phyloP scores from a whole-genome alignment of 2,329 filamentous ascomycete genomes.

The Cladobotryum mycophilum region DNA sequence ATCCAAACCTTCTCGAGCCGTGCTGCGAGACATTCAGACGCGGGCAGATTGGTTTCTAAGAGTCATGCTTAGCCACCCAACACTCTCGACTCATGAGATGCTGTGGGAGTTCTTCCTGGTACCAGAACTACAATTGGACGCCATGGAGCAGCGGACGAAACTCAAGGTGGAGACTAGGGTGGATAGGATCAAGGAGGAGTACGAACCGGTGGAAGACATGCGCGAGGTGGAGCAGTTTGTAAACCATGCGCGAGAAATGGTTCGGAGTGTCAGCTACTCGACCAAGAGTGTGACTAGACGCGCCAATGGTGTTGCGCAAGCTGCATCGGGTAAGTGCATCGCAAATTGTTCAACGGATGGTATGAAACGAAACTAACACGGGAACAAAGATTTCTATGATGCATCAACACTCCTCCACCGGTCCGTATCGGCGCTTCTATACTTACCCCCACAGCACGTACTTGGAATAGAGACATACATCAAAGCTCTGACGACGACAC shows the following conservation, averaged over 20 bases:
- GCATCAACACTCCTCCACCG: conserved; percentile 51
- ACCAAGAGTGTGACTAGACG: conserved; percentile 77
- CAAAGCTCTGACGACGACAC: conserved; percentile 55
- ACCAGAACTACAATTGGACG: conserved; percentile 81
- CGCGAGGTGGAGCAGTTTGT: conserved; percentile 91
- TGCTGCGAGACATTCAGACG: conserved; percentile 81
- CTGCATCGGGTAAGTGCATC: conserved; percentile 46
- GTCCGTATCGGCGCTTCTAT: conserved; percentile 50
- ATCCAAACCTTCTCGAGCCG: conserved; percentile 79
- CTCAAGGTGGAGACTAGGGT: conserved; percentile 77
- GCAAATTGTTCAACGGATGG: no score
- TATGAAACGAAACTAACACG: neutral
- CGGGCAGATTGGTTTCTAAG: conserved; percentile 83
- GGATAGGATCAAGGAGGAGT: conserved; percentile 85
- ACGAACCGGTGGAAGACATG: conserved; percentile 74
- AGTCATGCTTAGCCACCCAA: conserved; percentile 79
- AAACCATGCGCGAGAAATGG: conserved; percentile 81
- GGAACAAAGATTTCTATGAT: conserved; percentile 58
- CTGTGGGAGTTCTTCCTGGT: conserved; percentile 99
- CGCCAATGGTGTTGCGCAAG: conserved; percentile 65
- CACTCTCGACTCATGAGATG: conserved; percentile 92
- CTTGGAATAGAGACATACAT: conserved; percentile 69
- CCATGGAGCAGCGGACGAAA: conserved; percentile 82
- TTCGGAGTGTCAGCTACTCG: conserved; percentile 76
- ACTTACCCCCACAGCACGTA: conserved; percentile 62